phyloP scores from a whole-genome alignment of 2,329 filamentous ascomycete species.

The Penicillium sumatraense region DNA sequence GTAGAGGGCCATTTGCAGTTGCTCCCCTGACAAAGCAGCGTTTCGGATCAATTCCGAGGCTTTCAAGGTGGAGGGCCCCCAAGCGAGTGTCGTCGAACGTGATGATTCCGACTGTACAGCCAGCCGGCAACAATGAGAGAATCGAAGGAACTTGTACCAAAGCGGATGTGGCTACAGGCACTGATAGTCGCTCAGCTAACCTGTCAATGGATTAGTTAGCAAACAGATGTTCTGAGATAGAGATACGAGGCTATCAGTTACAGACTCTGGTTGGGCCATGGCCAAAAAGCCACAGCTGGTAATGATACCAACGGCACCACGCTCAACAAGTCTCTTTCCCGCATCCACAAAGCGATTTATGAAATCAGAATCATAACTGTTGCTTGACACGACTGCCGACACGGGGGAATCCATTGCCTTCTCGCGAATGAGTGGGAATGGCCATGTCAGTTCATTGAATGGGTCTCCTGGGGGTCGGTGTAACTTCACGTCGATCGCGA shows the following conservation, averaged over 20 bases:
- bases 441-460: constrained; percentile 43
- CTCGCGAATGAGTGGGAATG: constrained; percentile 44
- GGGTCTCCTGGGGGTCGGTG: constrained; percentile 42
- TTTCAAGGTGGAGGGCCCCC: constrained; percentile 8
- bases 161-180: constrained; percentile 44
- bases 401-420: constrained; percentile 35
- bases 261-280: constrained; percentile 39
- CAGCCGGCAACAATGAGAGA: constrained; percentile 28
- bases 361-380: constrained; percentile 38
- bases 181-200: constrained; percentile 37
- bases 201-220: constrained; percentile 26
- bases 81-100: constrained; percentile 37
- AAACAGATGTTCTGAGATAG: too few relatives aligned
- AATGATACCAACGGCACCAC: constrained; percentile 43
- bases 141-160: constrained; percentile 42
- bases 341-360: constrained; percentile 42
- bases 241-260: background rate
- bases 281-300: constrained; percentile 49
- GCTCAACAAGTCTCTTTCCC: constrained; percentile 36
- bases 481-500: constrained; percentile 41
- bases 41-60: constrained; percentile 23
- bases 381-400: constrained; percentile 34
- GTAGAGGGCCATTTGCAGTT: constrained; percentile 1
- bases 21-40: constrained; percentile 28
- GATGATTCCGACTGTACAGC: constrained; percentile 34